Evolutionary conservation across 768 basidiomycete genomes (phyloP), one percentile per base, ranked within the genome.

Genomic region (Boletus huronensis): DNA sequence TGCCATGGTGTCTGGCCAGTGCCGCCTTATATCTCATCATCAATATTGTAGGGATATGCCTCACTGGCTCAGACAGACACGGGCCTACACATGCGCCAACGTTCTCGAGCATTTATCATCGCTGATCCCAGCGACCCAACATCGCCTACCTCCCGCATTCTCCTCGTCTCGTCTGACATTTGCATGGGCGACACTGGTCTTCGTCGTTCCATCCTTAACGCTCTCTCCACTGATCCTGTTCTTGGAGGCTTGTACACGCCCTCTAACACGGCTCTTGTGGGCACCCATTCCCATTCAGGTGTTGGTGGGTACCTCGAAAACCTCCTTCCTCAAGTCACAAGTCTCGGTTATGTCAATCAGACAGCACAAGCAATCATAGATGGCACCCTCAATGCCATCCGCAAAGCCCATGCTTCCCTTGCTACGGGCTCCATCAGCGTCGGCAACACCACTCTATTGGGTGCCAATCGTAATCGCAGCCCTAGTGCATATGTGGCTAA

Each of bases 81-180:
- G 0, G 88, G 89, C 8, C 72, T 90, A 52, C 88, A 91, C 67
- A 84, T 90, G 86, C 79, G 90, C 16, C 82, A 90, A 67, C 81
- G 85, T 50, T 85, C 83, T 61, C 84, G 90, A 19, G 88, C 87
- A 0, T 91, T 83, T 64, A 86, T 91, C 55, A 70, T 91, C 17
- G 88, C 85, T 70, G 81, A 25, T 63, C 79, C 42, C 28, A 52
- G 34, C 4, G 51, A 64, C 25, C 52, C 54, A 4, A 69, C 75
- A 11, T 65, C 55, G 28, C 70, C 85, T 3, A 69, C 77, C 35
- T 81, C 86, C 59, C 79, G 87, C 44, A 63, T 90, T 43, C 82
- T 90, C 23, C 87, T 88, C 65, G 82, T 90, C 69, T 90, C 89
- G 59, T 78, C 87, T n/a, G 89, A 92, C 65, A 88, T 90, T 48